Percentiles rank a stretch among this genome's conserved stretches.
phyloP scores from a whole-genome alignment of 768 basidiomycete species.

The Tulasnella sp. region DNA sequence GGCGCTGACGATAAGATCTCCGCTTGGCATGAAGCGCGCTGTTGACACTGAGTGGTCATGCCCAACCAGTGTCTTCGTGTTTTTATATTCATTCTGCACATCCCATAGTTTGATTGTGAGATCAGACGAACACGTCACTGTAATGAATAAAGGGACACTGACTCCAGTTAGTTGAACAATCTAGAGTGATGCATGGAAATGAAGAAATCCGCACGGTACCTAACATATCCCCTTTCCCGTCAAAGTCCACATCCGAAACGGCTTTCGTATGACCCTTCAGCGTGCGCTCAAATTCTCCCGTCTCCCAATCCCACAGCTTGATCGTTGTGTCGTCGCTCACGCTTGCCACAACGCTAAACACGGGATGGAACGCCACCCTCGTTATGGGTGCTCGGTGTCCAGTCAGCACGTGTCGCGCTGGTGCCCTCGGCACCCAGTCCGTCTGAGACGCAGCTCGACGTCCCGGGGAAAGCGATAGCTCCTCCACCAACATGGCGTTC shows the following conservation, averaged over 20 bases:
- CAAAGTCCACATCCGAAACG: constrained; percentile 79
- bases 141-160: constrained; percentile 7
- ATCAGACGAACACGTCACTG: constrained; percentile 72
- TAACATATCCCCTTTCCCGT: constrained; percentile 80
- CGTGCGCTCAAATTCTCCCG: constrained; percentile 85
- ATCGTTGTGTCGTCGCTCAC: constrained; percentile 84
- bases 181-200: neutral
- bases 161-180: neutral
- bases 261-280: constrained; percentile 87
- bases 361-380: constrained; percentile 75
- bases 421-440: constrained; percentile 84
- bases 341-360: constrained; percentile 70
- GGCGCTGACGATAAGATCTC: constrained; percentile 73
- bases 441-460: constrained; percentile 35
- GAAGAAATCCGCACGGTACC: constrained; percentile 22
- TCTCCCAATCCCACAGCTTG: constrained; percentile 96
- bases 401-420: constrained; percentile 63
- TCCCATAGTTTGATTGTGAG: constrained; percentile 92
- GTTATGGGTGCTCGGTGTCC: constrained; percentile 73
- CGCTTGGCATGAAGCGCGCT: constrained; percentile 75
- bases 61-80: constrained; percentile 73
- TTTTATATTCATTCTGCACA: constrained; percentile 81
- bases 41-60: constrained; percentile 88
- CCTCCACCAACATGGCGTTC: constrained; percentile 64
- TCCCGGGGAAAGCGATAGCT: constrained; percentile 44